These are phyloP conservation scores for Peronosclerospora sorghi DNA, from an alignment of 352 stramenopile species.

Conservation along the genomic window DNA sequence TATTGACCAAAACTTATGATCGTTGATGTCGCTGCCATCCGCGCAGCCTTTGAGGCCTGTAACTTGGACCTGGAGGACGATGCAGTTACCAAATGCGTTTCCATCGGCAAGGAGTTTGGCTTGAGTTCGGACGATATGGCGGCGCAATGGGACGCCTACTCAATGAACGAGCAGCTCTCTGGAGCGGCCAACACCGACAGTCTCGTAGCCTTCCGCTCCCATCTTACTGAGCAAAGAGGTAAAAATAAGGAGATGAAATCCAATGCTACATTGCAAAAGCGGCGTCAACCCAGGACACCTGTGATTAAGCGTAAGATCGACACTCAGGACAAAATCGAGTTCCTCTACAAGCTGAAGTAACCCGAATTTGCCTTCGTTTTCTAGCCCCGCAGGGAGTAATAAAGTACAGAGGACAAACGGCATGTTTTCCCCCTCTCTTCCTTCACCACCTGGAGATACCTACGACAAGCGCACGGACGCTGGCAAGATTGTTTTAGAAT, in stretches of 20 bases:
- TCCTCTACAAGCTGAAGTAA: constrained; percentile 65
- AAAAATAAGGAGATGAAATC: constrained; percentile 21
- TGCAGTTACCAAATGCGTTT: constrained; percentile 49
- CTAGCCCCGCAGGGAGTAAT: constrained; percentile 37
- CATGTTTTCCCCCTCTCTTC: constrained; percentile 66
- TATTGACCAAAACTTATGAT: no score
- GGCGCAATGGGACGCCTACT: constrained; percentile 77
- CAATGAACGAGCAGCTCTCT: constrained; percentile 73
- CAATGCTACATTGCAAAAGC: constrained; percentile 27
- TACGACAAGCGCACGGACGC: constrained; percentile 74
- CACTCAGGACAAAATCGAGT: constrained; percentile 45
- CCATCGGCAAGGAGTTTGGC: constrained; percentile 65
- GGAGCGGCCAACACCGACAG: constrained; percentile 44
- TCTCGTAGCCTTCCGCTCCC: constrained; percentile 59
- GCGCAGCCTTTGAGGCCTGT: constrained; percentile 55
- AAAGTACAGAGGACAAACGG: constrained; percentile 58
- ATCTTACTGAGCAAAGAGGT: constrained; percentile 42
- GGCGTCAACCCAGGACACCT: constrained; percentile 40
- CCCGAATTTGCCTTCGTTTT: constrained; percentile 52
- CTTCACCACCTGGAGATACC: constrained; percentile 52
- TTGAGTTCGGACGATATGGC: constrained; percentile 69
- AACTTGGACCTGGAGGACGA: constrained; percentile 69
- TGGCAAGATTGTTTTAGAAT: constrained; percentile 67
- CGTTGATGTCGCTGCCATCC: constrained; percentile 44
- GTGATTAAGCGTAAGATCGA: constrained; percentile 62